phyloP scores from a whole-genome alignment of 169 alveolate genomes.

The Toxoplasma gondii region DNA sequence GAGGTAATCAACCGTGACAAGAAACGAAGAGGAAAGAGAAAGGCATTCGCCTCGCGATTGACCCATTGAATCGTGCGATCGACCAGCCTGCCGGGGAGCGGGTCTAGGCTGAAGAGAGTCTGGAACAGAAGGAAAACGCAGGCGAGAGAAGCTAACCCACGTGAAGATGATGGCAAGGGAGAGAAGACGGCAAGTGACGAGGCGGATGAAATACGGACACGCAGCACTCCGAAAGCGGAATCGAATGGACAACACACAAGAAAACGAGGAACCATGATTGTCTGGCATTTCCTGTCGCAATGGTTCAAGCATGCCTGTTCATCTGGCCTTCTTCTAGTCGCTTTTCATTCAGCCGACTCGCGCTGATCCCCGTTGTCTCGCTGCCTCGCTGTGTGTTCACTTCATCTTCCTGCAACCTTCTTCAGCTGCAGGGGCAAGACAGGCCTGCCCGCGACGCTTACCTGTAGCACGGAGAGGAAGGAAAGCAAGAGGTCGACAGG shows the following conservation, averaged over 20 bases:
- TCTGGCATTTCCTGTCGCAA: too few relatives aligned
- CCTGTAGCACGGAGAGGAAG: conserved; percentile 30
- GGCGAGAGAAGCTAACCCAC: background rate
- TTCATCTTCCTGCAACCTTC: too few relatives aligned
- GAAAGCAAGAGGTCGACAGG: background rate
- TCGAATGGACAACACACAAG: too few relatives aligned
- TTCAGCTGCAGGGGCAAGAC: too few relatives aligned
- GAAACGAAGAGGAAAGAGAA: conserved; percentile 15
- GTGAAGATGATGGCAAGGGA: background rate
- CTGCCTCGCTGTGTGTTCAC: too few relatives aligned
- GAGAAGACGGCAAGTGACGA: background rate
- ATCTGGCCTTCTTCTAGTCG: too few relatives aligned
- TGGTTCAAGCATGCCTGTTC: too few relatives aligned
- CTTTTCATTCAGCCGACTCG: too few relatives aligned
- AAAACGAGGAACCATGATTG: too few relatives aligned
- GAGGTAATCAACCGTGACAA: background rate
- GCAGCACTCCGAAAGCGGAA: too few relatives aligned
- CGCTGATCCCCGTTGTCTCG: too few relatives aligned
- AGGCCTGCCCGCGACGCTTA: background rate
- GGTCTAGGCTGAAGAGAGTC: background rate
- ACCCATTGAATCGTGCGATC: conserved; percentile 19
- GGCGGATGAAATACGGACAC: background rate
- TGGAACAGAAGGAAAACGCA: background rate
- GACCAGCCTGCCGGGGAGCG: conserved; percentile 3
- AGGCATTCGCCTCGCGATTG: background rate